Conservation (phyloP, 2,329 filamentous ascomycete genomes). For the Penicillium sp. region DNA sequence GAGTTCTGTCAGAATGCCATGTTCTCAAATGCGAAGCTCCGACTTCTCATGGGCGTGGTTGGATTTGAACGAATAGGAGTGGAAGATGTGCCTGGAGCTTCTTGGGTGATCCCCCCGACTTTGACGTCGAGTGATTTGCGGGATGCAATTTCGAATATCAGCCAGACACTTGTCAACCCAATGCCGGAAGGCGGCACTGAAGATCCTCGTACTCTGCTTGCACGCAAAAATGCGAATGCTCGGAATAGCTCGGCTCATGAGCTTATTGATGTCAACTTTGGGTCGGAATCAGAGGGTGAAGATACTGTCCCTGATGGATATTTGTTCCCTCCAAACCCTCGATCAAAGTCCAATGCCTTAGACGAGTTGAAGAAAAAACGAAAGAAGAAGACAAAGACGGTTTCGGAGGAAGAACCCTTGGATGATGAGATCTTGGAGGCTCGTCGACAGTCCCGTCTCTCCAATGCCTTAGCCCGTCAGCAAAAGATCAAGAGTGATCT, state of each 20-base stretch:
- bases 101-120: constrained; percentile 72
- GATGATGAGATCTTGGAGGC: constrained; percentile 62
- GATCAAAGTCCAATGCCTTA: constrained; percentile 52
- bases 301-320: constrained; percentile 57
- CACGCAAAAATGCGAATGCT: constrained; percentile 60
- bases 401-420: constrained; percentile 54
- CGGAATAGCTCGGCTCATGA: constrained; percentile 32
- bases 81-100: constrained; percentile 72
- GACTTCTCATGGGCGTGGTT: constrained; percentile 76
- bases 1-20: constrained; percentile 69
- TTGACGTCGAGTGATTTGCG: constrained; percentile 65
- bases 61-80: constrained; percentile 65
- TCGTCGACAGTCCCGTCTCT: constrained; percentile 60
- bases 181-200: constrained; percentile 73
- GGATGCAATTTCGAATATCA: constrained; percentile 69
- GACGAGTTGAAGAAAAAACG: constrained; percentile 62
- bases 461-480: constrained; percentile 73
- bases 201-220: constrained; percentile 74
- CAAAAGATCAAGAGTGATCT: constrained; percentile 79
- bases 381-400: constrained; percentile 52
- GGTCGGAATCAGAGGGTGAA: constrained; percentile 67
- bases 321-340: constrained; percentile 62
- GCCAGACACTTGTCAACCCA: constrained; percentile 74
- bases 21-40: constrained; percentile 85
- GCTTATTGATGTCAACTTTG: constrained; percentile 59